These are phyloP conservation scores for Immersiella caudata DNA, from an alignment of 495 filamentous ascomycete genomes.

Conservation along the genomic window DNA sequence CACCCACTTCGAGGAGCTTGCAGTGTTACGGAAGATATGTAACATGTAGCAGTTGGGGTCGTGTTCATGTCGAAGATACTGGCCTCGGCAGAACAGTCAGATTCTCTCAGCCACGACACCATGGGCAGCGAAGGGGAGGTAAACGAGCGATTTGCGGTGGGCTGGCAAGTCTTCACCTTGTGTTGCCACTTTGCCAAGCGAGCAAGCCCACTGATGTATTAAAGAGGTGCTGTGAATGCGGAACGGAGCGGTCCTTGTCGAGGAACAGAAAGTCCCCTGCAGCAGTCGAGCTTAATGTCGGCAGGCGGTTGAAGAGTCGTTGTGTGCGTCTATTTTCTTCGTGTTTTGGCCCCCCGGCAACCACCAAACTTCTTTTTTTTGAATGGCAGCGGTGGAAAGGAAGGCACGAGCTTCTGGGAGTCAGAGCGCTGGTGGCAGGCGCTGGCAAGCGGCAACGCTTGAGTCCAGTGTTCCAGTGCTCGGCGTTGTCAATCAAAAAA, in stretches of 20 bases:
- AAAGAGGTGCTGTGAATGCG: background rate
- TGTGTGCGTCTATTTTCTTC: background rate
- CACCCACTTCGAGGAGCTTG: too few species aligned
- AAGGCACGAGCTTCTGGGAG: background rate
- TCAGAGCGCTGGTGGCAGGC: slow-evolving; percentile 7
- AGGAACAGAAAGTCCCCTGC: slow-evolving; percentile 9
- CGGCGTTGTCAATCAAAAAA: background rate
- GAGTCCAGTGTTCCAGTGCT: background rate
- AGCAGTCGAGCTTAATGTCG: background rate
- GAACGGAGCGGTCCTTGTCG: background rate
- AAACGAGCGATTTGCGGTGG: background rate
- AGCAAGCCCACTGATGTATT: background rate
- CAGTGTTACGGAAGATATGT: too few species aligned
- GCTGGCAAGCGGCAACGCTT: slow-evolving; percentile 18
- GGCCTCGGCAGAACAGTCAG: background rate
- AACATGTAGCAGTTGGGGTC: background rate
- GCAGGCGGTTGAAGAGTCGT: background rate
- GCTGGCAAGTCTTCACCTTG: background rate
- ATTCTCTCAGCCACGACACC: background rate
- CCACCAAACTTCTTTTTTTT: background rate
- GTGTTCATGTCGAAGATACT: background rate
- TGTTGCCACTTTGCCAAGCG: background rate
- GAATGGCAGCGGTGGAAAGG: background rate
- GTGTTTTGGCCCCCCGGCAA: background rate
- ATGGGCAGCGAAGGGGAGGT: background rate